phyloP scores from a whole-genome alignment of 805 yeast genomes.

The Wickerhamiella vanderwaltii region DNA sequence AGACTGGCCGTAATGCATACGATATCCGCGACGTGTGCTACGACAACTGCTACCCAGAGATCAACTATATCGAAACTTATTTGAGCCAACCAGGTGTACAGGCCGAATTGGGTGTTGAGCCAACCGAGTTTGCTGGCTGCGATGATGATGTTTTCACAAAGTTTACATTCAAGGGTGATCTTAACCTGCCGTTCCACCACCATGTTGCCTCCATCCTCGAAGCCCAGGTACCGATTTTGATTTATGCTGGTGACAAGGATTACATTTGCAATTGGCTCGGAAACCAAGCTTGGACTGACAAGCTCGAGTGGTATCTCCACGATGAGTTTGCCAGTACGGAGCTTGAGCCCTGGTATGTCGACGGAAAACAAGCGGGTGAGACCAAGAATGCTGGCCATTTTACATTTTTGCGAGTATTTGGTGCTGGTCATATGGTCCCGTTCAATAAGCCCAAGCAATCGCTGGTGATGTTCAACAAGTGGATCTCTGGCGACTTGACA shows the following conservation, averaged over 20 bases:
- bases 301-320: conserved; percentile 51
- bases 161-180: conserved; percentile 79
- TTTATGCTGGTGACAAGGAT: conserved; percentile 94
- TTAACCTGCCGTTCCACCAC: conserved; percentile 77
- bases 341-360: conserved; percentile 29
- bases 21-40: conserved; percentile 78
- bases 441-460: conserved; percentile 72
- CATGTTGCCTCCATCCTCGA: conserved; percentile 63
- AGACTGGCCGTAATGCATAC: conserved; percentile 86
- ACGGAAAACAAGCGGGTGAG: conserved; percentile 47
- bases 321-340: conserved; percentile 39
- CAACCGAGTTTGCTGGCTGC: conserved; percentile 41
- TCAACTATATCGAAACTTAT: conserved; percentile 60
- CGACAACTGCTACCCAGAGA: conserved; percentile 61
- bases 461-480: conserved; percentile 70
- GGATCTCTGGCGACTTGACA: conserved; percentile 57
- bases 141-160: conserved; percentile 66
- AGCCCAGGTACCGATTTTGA: conserved; percentile 61
- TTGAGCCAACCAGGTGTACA: conserved; percentile 66
- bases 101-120: conserved; percentile 65
- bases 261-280: conserved; percentile 97
- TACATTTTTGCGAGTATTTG: conserved; percentile 72
- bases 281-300: conserved; percentile 71
- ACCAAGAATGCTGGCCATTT: conserved; percentile 60
- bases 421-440: conserved; percentile 96